Evolutionary conservation across 2,329 filamentous ascomycete species (phyloP).

Genomic region (Epichloe hybrida): DNA sequence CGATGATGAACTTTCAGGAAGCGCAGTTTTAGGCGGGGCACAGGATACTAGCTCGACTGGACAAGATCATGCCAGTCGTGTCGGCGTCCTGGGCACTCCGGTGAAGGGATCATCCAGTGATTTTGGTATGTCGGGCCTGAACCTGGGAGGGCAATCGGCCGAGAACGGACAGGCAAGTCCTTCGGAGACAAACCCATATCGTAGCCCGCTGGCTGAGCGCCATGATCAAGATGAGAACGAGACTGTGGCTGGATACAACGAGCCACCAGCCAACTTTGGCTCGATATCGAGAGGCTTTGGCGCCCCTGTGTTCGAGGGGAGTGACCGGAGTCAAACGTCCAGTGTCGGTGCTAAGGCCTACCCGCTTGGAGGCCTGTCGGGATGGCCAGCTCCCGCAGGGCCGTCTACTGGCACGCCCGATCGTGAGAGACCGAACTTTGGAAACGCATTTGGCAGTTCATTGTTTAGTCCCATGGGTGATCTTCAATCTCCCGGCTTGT

Average conservation of each 20-base stretch:
- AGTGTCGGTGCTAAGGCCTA: conserved; percentile 73
- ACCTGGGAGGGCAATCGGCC: conserved; percentile 42
- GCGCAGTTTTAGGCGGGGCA: conserved; percentile 60
- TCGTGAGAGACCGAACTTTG: conserved; percentile 43
- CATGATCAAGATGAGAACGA: conserved; percentile 52
- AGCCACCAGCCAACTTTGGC: conserved; percentile 38
- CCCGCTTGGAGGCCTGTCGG: conserved; percentile 46
- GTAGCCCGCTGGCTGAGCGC: conserved; percentile 71
- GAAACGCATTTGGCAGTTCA: conserved; percentile 59
- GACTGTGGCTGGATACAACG: conserved; percentile 26
- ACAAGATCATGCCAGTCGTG: conserved; percentile 18
- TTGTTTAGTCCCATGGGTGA: conserved; percentile 69
- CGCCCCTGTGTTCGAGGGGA: conserved; percentile 47
- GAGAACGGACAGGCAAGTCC: conserved; percentile 68
- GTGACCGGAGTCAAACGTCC: conserved; percentile 86
- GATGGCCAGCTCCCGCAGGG: conserved; percentile 44
- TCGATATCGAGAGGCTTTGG: conserved; percentile 38
- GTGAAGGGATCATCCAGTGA: conserved; percentile 41
- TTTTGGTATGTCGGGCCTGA: conserved; percentile 49
- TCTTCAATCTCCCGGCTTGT: conserved; percentile 59
- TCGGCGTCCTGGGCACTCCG: conserved; percentile 37
- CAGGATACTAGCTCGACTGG: conserved; percentile 48
- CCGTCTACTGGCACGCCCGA: conserved; percentile 54
- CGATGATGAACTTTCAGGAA: conserved; percentile 52
- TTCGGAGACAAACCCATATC: conserved; percentile 91